Evolutionary conservation across 139 green algal species (phyloP), one percentile per base, ranked within the genome.

Genomic region (Ostreobium quekettii): DNA sequence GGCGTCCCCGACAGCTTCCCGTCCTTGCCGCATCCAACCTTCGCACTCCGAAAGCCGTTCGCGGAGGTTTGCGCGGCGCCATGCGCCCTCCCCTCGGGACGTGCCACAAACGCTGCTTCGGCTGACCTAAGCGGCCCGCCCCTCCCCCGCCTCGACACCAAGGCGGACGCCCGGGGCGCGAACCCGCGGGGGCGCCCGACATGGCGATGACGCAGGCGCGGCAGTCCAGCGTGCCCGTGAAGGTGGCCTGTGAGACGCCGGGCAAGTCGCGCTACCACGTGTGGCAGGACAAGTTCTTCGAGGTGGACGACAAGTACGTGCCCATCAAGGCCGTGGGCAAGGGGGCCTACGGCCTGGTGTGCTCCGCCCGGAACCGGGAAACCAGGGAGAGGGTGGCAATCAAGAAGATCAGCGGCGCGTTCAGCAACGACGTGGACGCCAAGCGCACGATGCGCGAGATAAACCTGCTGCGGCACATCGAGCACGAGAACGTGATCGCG

Each of bases 261-360:
- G 46, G 46, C 46, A 53, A 53, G 46, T 19, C 19, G 46, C 46
- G 46, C 19, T 53, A 26, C 19, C 15, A 19, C 19, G 15, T 53
- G 19, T 53, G 46, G 46, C 15, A 53, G 15, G 81, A 80, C 15
- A 82, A 69, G 35, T 60, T 87, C 31, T 87, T 87, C 56, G 81
- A 87, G 49, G 83, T 76, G 46, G 78, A 77, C 0, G 68, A 77
- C 22, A 78, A 78, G 32, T 87, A 84, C 66, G 56, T 74, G 31
- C 82, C 82, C 0, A 80, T 86, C 48, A 93, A 91, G 71, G 83
- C 91, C 1, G 89, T 98, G 31, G 93, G 93, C 31, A 96, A 94
- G 71, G 93, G 93, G 2, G 93, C 93, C 3, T 99, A 98, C 69
- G 93, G 93, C 2, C 83, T 97, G 2, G 93, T 99, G 0, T 97